A percentile compares a stretch with the other conserved stretches of the same genome.
These are phyloP conservation scores for Eucalyptus leucophloia DNA, from an alignment of 345 rosid genomes.

Conservation along the genomic window DNA sequence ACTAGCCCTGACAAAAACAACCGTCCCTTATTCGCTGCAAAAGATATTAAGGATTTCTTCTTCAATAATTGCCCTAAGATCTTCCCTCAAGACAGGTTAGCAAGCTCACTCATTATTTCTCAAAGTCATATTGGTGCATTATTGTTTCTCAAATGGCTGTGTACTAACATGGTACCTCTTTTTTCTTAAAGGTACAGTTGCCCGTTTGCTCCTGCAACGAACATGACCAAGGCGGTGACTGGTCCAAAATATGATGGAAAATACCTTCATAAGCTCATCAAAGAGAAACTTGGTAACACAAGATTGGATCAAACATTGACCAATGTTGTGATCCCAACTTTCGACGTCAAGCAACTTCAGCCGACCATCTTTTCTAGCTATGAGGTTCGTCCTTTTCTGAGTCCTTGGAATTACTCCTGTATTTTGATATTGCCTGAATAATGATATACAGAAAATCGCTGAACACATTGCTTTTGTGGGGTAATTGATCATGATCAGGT, in stretches of 20 bases:
- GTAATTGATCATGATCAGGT: not conserved
- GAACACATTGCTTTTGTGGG: not conserved
- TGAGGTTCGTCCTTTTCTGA: not conserved
- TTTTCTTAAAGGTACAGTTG: not conserved
- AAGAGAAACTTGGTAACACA: slow-evolving; percentile 2
- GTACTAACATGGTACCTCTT: not conserved
- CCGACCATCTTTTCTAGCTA: slow-evolving; percentile 15
- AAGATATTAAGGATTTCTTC: slow-evolving; percentile 8
- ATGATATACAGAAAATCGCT: not conserved
- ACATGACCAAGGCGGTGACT: not conserved
- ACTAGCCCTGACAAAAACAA: slow-evolving; percentile 5
- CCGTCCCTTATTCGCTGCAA: slow-evolving; percentile 21
- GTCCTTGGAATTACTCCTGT: not conserved
- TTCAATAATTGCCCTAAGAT: slow-evolving; percentile 2
- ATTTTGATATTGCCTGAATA: not conserved
- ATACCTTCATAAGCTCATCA: not conserved
- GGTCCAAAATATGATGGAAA: slow-evolving; percentile 22
- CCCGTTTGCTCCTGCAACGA: not conserved
- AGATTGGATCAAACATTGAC: slow-evolving; percentile 3
- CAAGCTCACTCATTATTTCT: not conserved
- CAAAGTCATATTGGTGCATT: not conserved
- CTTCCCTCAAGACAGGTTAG: slow-evolving; percentile 7
- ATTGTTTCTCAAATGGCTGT: not conserved
- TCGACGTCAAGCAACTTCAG: slow-evolving; percentile 16
- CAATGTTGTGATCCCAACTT: slow-evolving; percentile 7